Evolutionary conservation across 75 land plant species (phyloP), one percentile per base, ranked within the genome.

Genomic region (Picea sitchensis): DNA sequence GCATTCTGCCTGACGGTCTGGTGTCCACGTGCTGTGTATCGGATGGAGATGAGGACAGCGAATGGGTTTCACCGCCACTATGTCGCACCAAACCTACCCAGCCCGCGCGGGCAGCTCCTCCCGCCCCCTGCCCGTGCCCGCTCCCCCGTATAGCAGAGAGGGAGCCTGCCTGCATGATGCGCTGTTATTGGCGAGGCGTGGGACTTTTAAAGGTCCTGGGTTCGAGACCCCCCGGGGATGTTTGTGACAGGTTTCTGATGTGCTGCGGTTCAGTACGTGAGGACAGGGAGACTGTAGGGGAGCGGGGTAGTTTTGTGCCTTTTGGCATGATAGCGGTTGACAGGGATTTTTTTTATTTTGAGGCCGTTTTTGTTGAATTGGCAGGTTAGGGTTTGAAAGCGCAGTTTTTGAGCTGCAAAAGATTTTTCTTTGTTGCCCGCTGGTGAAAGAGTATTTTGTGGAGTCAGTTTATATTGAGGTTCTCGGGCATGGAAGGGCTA

Each of bases 401-500:
- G 2, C 14, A 44, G 73, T 17, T 34, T 69, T 18, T 69, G 47
- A 17, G 14, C 14, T 17, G 3, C 3, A 41, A 41, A 41, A 4
- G 44, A 41, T 3, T 2, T 41, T 41, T 41, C 4, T 3, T 41
- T 41, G 44, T 41, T 4, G 3, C 3, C 4, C 44, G 3, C 4
- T 4, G 0, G 4, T 41, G 44, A 41, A 41, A 41, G 3, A 41
- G 3, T 4, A 41, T 2, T 41, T 41, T 41, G 3, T 41, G 44
- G 44, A 41, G 44, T 4, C 4, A 4, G 44, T 41, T 41, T 41
- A 41, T 41, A 41, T 41, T 41, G 44, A 41, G 60, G 51, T 17
- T 32, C 26, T 26, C 3, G 9, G 34, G 62, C 11, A 38, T 77
- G 65, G 78, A 59, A 34, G 88, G 88, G 88, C 83, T 85, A 54